Conservation (phyloP, 257 asterid genomes). For the Agastache rugosa region DNA sequence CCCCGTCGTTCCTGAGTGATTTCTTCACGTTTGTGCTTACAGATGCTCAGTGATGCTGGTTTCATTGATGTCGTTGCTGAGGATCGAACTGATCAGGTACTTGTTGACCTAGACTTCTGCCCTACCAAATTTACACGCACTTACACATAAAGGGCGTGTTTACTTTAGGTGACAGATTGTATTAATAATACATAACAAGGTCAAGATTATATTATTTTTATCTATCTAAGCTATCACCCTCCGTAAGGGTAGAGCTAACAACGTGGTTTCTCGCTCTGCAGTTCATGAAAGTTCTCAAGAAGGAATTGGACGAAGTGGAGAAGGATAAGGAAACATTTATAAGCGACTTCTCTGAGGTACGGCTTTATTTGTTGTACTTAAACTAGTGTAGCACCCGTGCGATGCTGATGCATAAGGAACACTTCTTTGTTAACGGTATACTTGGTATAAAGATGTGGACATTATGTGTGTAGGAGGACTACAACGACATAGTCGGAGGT, state of each 20-base stretch:
- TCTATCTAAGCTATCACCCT: too few relatives aligned
- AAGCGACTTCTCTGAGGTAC: conserved; percentile 82
- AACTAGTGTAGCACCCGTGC: not conserved
- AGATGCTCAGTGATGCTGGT: conserved; percentile 97
- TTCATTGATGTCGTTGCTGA: conserved; percentile 83
- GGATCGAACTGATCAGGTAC: conserved; percentile 94
- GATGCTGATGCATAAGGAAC: too few relatives aligned
- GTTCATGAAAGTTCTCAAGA: conserved; percentile 82
- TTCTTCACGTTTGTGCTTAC: conserved; percentile 29
- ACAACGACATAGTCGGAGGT: conserved; percentile 74
- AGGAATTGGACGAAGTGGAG: conserved; percentile 74
- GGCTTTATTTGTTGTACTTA: conserved; percentile 26
- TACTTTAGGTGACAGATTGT: not conserved
- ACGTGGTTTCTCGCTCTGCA: conserved; percentile 43
- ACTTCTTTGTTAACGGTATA: too few relatives aligned
- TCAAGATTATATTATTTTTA: too few relatives aligned
- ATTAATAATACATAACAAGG: too few relatives aligned
- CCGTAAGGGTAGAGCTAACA: too few relatives aligned
- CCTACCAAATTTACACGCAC: not conserved
- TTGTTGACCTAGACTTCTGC: conserved; percentile 1
- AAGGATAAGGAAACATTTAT: conserved; percentile 75
- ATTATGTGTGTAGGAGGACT: conserved; percentile 46
- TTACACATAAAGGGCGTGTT: not conserved
- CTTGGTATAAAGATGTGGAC: too few relatives aligned
- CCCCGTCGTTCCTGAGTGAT: not conserved